A percentile compares a stretch with the other conserved stretches of the same genome.
Conservation (phyloP, 768 basidiomycete species). For the Rhizopogon vesiculosus region DNA sequence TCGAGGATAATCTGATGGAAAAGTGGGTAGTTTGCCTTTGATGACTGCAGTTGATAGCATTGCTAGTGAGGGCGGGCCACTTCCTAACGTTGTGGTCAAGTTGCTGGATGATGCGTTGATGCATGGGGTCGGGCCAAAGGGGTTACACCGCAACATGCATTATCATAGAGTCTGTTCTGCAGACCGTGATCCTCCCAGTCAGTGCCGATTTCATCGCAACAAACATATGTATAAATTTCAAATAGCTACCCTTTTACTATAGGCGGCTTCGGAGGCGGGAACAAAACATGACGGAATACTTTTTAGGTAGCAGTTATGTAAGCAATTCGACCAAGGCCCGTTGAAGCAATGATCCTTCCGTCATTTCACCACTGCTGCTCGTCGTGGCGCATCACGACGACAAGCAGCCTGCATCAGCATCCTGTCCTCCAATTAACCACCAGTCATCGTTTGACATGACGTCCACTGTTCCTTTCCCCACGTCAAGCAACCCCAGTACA, state of each 20-base stretch:
- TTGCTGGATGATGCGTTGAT: not conserved
- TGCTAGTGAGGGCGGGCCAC: conserved; percentile 2
- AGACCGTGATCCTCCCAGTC: too few species aligned
- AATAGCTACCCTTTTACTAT: too few species aligned
- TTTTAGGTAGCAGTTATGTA: too few species aligned
- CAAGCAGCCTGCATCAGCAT: not conserved
- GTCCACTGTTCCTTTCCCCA: not conserved
- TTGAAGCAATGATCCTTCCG: not conserved
- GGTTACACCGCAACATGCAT: not conserved
- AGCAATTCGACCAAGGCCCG: too few species aligned
- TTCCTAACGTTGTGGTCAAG: not conserved
- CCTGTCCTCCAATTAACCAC: not conserved
- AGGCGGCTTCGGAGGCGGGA: too few species aligned
- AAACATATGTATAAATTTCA: too few species aligned
- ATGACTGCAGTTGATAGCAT: not conserved
- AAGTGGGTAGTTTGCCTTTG: not conserved
- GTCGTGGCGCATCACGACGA: not conserved
- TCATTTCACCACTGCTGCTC: not conserved
- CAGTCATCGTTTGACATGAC: not conserved
- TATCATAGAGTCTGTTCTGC: not conserved
- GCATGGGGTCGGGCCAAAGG: not conserved
- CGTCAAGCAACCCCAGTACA: not conserved
- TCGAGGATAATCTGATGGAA: conserved; percentile 15
- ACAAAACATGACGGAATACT: too few species aligned
- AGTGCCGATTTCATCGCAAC: too few species aligned